Evolutionary conservation across 208 protist species (phyloP).

Genomic region (Naegleria lovaniensis): DNA sequence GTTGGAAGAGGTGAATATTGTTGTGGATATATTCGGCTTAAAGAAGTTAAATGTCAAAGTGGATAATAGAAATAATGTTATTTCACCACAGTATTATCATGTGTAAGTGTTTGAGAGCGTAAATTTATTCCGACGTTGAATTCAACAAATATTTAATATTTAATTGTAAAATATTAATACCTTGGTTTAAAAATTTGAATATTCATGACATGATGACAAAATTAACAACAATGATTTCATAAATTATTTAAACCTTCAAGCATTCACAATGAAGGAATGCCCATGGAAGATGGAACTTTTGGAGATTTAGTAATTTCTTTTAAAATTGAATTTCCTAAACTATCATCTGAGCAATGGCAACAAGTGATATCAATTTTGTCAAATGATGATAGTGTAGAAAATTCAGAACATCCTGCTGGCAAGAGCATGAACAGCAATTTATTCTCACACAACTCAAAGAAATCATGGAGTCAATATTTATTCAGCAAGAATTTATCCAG

Average conservation of each 20-base stretch:
- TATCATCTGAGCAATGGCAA: not conserved
- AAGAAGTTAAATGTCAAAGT: not conserved
- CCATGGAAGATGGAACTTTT: not conserved
- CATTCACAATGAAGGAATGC: not conserved
- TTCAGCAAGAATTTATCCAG: not conserved
- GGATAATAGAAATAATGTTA: not conserved
- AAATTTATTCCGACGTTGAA: too few relatives aligned
- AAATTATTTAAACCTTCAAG: not conserved
- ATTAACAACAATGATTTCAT: too few relatives aligned
- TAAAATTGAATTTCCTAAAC: not conserved
- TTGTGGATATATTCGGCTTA: not conserved
- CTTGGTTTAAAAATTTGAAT: too few relatives aligned
- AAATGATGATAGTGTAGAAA: not conserved
- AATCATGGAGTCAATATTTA: not conserved
- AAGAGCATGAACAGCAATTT: not conserved
- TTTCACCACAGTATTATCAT: not conserved
- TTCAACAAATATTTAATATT: too few relatives aligned
- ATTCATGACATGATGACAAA: too few relatives aligned
- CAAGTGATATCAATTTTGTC: not conserved
- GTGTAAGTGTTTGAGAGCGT: too few relatives aligned
- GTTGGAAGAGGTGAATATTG: not conserved
- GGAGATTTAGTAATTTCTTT: not conserved
- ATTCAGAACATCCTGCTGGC: not conserved
- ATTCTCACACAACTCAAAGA: not conserved
- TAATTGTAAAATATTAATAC: too few relatives aligned